Base-by-base conservation (phyloP, 1,284 basidiomycete genomes). In the Ceratobasidium theobromae region DNA sequence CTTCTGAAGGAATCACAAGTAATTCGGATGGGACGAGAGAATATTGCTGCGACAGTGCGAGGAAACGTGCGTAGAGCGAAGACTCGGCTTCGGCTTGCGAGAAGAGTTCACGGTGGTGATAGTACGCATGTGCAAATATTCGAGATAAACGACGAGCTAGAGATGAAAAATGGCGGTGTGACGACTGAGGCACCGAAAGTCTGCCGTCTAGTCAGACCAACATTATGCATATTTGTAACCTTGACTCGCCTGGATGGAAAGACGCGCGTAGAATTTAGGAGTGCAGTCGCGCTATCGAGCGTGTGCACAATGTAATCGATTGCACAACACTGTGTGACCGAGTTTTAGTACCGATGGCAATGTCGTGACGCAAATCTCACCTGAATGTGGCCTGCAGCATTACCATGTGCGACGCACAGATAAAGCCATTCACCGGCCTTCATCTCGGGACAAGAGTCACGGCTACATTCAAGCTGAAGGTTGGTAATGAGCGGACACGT, bases 301-400 rank as follows among this genome's bases (percentile, higher is more conserved):
- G 95, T 96, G 76, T 98, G 96, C 6, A 95, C 80, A 68, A 96
- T 97, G 77, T 98, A 98, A 79, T 98, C 95, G 66, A 98, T 96
- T 1, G 95, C 96, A 74, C 92, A 95, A 77, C 96, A 99, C 84
- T 93, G 89, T 84, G 91, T 66, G 35, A 45, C 9, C 9, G 9
- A 21, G 9, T 21, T 14, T 27, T 65, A 55, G 25, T 11, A 45
- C 18, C 18, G 12, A 45, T 11, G 9, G 43, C 9, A 35, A 30
- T 35, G 35, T 41, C 23, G 25, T 23, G 4, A 55, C 16, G 67
- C 30, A 25, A 45, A 66, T 11, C 53, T 65, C 70, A 79, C 88
- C 85, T 91, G 88, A 83, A 90, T 87, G 64, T 85, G 82, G 23
- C 86, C 86, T 65, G 84, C 87, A 45, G 43, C 45, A 30, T 60